phyloP scores from a whole-genome alignment of 2,329 filamentous ascomycete genomes.

The Aspergillus alliaceus region DNA sequence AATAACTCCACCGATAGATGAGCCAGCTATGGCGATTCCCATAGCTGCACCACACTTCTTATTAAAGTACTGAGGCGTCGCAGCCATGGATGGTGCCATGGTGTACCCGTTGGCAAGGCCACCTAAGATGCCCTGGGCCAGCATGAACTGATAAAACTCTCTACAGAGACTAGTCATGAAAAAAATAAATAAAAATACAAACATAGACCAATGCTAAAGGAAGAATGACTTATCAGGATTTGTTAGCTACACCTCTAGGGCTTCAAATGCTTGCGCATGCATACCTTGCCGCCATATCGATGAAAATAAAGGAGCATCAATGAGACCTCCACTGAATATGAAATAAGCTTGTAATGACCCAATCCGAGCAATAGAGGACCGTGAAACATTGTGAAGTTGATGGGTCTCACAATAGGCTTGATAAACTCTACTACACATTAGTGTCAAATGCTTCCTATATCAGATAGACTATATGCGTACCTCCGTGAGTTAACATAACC shows the following conservation, averaged over 20 bases:
- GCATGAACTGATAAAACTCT: slow-evolving; percentile 55
- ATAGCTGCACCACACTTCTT: slow-evolving; percentile 49
- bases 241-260: no score
- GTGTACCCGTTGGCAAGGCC: slow-evolving; percentile 40
- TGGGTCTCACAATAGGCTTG: background rate
- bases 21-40: slow-evolving; percentile 49
- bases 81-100: slow-evolving; percentile 48
- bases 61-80: slow-evolving; percentile 50
- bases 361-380: no score
- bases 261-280: no score
- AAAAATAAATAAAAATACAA: slow-evolving; percentile 53
- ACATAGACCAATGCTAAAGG: no score
- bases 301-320: slow-evolving; percentile 25
- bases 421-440: background rate
- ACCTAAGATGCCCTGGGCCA: slow-evolving; percentile 24
- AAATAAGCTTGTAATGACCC: slow-evolving; percentile 38
- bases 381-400: background rate
- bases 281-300: slow-evolving; percentile 13
- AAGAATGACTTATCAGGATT: no score
- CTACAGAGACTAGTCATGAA: slow-evolving; percentile 63
- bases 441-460: no score
- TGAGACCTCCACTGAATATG: slow-evolving; percentile 17
- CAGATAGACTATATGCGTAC: background rate
- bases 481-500: background rate
- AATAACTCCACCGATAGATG: slow-evolving; percentile 54